A percentile compares a stretch with the other conserved stretches of the same genome.
These are phyloP conservation scores for Phytomonas sp. DNA, from an alignment of 208 protist species.

Conservation along the genomic window DNA sequence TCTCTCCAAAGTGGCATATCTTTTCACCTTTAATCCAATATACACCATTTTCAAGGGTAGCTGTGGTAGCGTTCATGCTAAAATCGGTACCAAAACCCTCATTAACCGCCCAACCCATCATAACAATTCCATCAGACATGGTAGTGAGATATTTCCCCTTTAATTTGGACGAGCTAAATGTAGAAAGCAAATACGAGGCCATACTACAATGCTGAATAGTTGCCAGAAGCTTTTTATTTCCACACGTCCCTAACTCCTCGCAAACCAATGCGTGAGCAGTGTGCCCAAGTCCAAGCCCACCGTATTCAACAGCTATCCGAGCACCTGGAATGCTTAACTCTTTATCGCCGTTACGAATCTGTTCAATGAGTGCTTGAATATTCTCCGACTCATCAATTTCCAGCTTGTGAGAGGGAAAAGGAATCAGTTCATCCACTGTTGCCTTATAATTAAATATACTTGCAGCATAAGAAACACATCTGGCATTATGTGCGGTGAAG, in stretches of 20 bases:
- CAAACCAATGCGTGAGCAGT: slow-evolving; percentile 71
- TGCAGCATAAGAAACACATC: slow-evolving; percentile 12
- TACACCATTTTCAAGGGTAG: slow-evolving; percentile 18
- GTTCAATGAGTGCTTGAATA: slow-evolving; percentile 63
- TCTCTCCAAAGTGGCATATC: slow-evolving; percentile 35
- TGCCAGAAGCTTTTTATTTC: slow-evolving; percentile 33
- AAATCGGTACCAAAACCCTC: slow-evolving; percentile 63
- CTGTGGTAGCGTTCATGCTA: slow-evolving; percentile 68
- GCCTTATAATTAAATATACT: slow-evolving; percentile 75
- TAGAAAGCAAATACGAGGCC: slow-evolving; percentile 58
- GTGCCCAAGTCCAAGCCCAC: slow-evolving; percentile 69
- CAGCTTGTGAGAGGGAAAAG: slow-evolving; percentile 66
- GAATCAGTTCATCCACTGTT: slow-evolving; percentile 60
- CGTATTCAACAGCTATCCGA: slow-evolving; percentile 74
- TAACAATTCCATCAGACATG: slow-evolving; percentile 77
- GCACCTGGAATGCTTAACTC: slow-evolving; percentile 50
- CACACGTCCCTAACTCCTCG: slow-evolving; percentile 64
- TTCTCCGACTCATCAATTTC: slow-evolving; percentile 72
- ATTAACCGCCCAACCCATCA: slow-evolving; percentile 75
- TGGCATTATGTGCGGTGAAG: not conserved
- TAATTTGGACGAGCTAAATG: slow-evolving; percentile 54
- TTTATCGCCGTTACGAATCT: slow-evolving; percentile 59
- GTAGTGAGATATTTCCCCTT: slow-evolving; percentile 80
- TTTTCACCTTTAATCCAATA: slow-evolving; percentile 67
- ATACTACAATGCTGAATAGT: slow-evolving; percentile 58